These are phyloP conservation scores for Lotus japonicus DNA, from an alignment of 306 rosid species.

Conservation along the genomic window DNA sequence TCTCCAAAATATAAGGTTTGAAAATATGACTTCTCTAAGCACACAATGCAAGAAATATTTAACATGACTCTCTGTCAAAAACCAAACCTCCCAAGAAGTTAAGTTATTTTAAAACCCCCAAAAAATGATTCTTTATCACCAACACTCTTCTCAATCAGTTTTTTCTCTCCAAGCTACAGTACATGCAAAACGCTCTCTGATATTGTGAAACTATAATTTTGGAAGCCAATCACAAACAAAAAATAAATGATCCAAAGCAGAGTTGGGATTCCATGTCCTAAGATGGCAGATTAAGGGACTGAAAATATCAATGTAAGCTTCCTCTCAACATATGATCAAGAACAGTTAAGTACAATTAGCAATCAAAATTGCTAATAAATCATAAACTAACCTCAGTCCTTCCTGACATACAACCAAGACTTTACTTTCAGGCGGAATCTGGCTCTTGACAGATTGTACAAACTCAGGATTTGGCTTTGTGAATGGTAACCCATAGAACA, in stretches of 20 bases:
- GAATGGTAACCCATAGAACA: constrained; percentile 78
- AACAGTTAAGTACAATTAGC: background rate
- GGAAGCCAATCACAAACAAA: background rate
- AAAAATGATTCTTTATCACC: too few relatives aligned
- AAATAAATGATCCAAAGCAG: background rate
- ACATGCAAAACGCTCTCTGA: too few relatives aligned
- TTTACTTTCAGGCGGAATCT: constrained; percentile 60
- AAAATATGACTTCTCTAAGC: too few relatives aligned
- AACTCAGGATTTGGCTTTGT: constrained; percentile 82
- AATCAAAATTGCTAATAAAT: background rate
- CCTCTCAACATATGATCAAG: background rate
- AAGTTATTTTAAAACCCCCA: too few relatives aligned
- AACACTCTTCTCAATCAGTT: too few relatives aligned
- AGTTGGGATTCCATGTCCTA: background rate
- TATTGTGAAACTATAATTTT: background rate
- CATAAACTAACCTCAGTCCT: constrained; percentile 73
- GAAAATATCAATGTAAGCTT: background rate
- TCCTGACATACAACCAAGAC: constrained; percentile 86
- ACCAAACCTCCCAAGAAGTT: too few relatives aligned
- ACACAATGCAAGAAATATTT: too few relatives aligned
- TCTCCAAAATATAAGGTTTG: too few relatives aligned
- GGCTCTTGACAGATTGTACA: constrained; percentile 59
- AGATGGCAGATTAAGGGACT: background rate
- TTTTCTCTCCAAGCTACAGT: too few relatives aligned
- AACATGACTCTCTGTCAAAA: too few relatives aligned